phyloP scores from a whole-genome alignment of 2,329 filamentous ascomycete species.

The Cylindrodendrum hubeiense region DNA sequence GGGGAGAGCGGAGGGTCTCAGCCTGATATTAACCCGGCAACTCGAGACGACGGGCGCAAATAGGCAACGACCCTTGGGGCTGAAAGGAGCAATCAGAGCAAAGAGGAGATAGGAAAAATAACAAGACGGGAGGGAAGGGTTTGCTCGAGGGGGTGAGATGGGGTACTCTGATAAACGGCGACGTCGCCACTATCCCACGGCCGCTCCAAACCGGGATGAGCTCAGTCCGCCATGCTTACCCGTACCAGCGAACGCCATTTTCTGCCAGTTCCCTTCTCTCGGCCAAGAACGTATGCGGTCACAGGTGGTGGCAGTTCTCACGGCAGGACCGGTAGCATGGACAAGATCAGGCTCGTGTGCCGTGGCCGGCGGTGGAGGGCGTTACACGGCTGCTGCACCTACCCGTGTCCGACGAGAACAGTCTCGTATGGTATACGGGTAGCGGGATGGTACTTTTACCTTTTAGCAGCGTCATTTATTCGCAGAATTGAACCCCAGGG shows the following conservation, averaged over 20 bases:
- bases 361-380: conserved; percentile 27
- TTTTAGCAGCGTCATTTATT: background rate
- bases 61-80: background rate
- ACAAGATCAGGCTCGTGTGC: conserved; percentile 41
- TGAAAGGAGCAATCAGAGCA: conserved; percentile 14
- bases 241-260: background rate
- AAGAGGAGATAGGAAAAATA: conserved; percentile 2
- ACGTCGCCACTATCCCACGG: conserved; percentile 3
- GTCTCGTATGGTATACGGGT: conserved; percentile 48
- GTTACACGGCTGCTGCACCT: conserved; percentile 47
- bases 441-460: background rate
- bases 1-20: conserved; percentile 31
- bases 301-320: conserved; percentile 37
- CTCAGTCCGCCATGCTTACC: conserved; percentile 1
- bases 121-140: conserved; percentile 12
- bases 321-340: conserved; percentile 41
- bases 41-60: conserved; percentile 33
- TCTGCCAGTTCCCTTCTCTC: conserved; percentile 1
- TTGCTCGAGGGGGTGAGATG: conserved; percentile 18
- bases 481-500: background rate
- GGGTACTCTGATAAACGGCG: conserved; percentile 28
- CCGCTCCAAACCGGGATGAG: conserved; percentile 1
- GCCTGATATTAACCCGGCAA: conserved; percentile 35
- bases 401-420: conserved; percentile 52
- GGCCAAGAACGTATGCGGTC: conserved; percentile 4